Conservation (phyloP, 176 grass and related monocot species). For the Coix lacrymajobi region DNA sequence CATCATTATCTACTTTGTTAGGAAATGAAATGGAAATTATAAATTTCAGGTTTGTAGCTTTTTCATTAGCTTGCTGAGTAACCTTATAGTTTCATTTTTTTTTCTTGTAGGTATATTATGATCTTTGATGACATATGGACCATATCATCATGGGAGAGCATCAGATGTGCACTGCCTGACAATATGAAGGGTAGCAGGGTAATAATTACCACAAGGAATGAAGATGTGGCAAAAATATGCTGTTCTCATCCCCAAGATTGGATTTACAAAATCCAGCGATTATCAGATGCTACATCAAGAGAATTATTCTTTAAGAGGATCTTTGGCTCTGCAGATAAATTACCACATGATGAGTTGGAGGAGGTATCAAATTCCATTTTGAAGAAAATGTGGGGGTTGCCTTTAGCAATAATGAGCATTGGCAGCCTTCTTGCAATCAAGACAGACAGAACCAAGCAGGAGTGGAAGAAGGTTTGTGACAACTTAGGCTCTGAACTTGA, state of each 20-base stretch:
- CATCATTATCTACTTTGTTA: too few relatives aligned
- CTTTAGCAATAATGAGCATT: conserved; percentile 23
- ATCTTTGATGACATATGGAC: conserved; percentile 50
- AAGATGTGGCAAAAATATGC: conserved; percentile 34
- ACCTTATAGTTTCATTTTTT: background rate
- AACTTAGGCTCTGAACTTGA: conserved; percentile 22
- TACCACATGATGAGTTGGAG: conserved; percentile 3
- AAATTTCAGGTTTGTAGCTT: background rate
- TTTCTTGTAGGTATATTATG: conserved; percentile 8
- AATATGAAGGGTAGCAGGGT: conserved; percentile 39
- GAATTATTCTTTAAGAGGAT: conserved; percentile 11
- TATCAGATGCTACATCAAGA: conserved; percentile 3
- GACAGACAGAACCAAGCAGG: background rate
- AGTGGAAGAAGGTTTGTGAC: conserved; percentile 26
- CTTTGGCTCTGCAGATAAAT: background rate
- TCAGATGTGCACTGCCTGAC: conserved; percentile 38
- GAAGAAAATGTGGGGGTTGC: conserved; percentile 38
- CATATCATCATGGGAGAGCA: conserved; percentile 30
- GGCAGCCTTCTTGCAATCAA: conserved; percentile 17
- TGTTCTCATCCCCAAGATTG: conserved; percentile 22
- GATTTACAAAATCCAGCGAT: conserved; percentile 32
- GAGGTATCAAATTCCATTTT: conserved; percentile 16
- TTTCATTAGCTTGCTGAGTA: background rate
- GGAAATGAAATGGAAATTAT: background rate
- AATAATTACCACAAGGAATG: conserved; percentile 36